Conservation (phyloP, 768 basidiomycete species). For the Rhizopogon vesiculosus region DNA sequence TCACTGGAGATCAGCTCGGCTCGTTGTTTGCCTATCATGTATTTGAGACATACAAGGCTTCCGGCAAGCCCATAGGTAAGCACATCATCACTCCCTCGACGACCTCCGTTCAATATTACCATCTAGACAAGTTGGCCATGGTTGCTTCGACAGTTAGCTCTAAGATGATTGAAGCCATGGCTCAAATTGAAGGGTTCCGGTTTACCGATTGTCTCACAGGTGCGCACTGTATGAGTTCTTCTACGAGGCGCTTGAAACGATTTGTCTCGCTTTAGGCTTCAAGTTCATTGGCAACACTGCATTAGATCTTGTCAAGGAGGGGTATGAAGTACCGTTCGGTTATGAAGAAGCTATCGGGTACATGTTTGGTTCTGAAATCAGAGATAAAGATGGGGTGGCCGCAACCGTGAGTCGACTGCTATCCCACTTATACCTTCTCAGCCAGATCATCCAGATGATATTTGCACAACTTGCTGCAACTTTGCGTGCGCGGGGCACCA, state of each 20-base stretch:
- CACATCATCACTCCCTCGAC: slow-evolving; percentile 31
- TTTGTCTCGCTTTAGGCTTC: slow-evolving; percentile 50
- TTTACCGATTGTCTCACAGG: slow-evolving; percentile 86
- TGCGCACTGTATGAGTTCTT: slow-evolving; percentile 15
- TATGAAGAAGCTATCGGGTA: slow-evolving; percentile 94
- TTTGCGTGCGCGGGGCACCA: slow-evolving; percentile 47
- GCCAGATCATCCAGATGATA: slow-evolving; percentile 37
- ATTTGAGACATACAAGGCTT: slow-evolving; percentile 39
- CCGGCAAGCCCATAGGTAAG: slow-evolving; percentile 41
- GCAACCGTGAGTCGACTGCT: slow-evolving; percentile 50
- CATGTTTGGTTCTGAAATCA: slow-evolving; percentile 76
- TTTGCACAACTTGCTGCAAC: slow-evolving; percentile 65
- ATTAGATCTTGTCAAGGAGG: slow-evolving; percentile 54
- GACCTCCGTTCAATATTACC: slow-evolving; percentile 35
- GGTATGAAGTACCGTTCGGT: slow-evolving; percentile 73
- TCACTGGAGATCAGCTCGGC: slow-evolving; percentile 87
- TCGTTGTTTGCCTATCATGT: slow-evolving; percentile 45
- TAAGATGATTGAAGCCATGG: slow-evolving; percentile 83
- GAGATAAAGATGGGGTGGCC: slow-evolving; percentile 87
- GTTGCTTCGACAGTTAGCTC: slow-evolving; percentile 89
- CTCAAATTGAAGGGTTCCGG: slow-evolving; percentile 69
- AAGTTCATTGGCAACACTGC: slow-evolving; percentile 89
- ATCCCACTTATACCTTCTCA: background rate
- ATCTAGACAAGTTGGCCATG: slow-evolving; percentile 66
- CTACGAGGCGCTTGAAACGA: background rate